These are phyloP conservation scores for Pyrenochaeta sp. DNA, from an alignment of 2,329 filamentous ascomycete species.

Conservation along the genomic window DNA sequence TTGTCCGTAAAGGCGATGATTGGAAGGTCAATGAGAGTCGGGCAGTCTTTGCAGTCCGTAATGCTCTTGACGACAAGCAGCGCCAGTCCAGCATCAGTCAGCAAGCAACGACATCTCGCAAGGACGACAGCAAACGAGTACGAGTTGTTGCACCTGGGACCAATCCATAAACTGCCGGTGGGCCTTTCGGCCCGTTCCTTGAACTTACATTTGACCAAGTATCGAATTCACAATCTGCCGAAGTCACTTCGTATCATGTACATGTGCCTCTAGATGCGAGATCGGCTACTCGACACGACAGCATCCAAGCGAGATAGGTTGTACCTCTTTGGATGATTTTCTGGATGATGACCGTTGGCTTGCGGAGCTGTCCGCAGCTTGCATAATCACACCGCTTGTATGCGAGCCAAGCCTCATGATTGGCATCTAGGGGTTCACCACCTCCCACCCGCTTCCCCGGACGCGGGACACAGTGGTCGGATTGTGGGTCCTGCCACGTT, in stretches of 20 bases:
- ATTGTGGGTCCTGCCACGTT: constrained; percentile 20
- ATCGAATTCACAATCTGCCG: constrained; percentile 5
- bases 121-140: constrained; percentile 38
- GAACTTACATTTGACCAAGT: constrained; percentile 13
- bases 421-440: constrained; percentile 2
- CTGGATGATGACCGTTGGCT: background rate
- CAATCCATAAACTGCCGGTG: constrained; percentile 2
- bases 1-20: constrained; percentile 50
- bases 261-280: background rate
- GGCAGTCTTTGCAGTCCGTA: constrained; percentile 51
- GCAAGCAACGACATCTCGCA: constrained; percentile 18
- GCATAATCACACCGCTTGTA: constrained; percentile 40
- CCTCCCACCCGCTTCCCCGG: constrained; percentile 26
- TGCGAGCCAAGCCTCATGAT: constrained; percentile 18
- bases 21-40: constrained; percentile 53
- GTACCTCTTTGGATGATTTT: background rate
- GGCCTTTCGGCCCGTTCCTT: constrained; percentile 14
- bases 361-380: constrained; percentile 23
- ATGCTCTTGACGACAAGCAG: constrained; percentile 40
- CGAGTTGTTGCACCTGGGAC: constrained; percentile 34
- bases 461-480: constrained; percentile 20
- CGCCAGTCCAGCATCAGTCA: constrained; percentile 25
- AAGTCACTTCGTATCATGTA: background rate
- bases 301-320: background rate
- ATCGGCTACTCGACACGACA: constrained; percentile 5